Conservation (phyloP, 169 alveolate genomes). For the Cryptosporidium tyzzeri region DNA sequence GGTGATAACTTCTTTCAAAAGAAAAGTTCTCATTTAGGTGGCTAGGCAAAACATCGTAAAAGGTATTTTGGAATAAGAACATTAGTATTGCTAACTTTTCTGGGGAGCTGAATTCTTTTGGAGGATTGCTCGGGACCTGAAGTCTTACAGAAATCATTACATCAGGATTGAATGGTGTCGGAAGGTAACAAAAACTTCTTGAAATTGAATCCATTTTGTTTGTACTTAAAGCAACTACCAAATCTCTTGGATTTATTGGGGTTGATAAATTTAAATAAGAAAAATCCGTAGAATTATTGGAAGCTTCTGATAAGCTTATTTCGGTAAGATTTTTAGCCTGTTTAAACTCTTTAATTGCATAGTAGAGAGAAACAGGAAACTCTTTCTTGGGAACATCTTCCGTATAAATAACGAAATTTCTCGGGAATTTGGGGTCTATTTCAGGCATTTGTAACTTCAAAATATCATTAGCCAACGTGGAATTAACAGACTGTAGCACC, state of each 20-base stretch:
- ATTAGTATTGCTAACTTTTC: slow-evolving; percentile 9
- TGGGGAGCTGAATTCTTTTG: slow-evolving; percentile 4
- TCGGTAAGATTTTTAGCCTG: neutral
- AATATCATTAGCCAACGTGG: slow-evolving; percentile 25
- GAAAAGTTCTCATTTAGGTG: slow-evolving; percentile 3
- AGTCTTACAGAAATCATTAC: neutral
- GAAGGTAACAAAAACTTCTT: slow-evolving; percentile 37
- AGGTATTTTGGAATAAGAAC: slow-evolving; percentile 23
- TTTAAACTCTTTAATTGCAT: slow-evolving; percentile 4
- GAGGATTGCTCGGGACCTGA: slow-evolving; percentile 18
- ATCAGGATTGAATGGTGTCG: slow-evolving; percentile 21
- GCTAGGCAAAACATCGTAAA: slow-evolving; percentile 18
- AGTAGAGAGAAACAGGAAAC: slow-evolving; percentile 23
- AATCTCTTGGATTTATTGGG: slow-evolving; percentile 13
- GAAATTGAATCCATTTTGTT: slow-evolving; percentile 7
- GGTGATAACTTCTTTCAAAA: slow-evolving; percentile 16
- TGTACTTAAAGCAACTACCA: slow-evolving; percentile 5
- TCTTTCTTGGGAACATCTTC: slow-evolving; percentile 25
- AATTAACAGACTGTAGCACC: neutral
- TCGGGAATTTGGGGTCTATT: slow-evolving; percentile 32
- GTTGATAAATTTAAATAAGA: slow-evolving; percentile 5
- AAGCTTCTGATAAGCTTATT: slow-evolving; percentile 5
- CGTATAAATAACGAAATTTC: slow-evolving; percentile 26
- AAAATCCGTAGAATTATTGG: neutral
- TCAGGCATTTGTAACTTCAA: slow-evolving; percentile 35